Base-by-base conservation (phyloP, 2,329 filamentous ascomycete genomes). In the Graphium sp. region DNA sequence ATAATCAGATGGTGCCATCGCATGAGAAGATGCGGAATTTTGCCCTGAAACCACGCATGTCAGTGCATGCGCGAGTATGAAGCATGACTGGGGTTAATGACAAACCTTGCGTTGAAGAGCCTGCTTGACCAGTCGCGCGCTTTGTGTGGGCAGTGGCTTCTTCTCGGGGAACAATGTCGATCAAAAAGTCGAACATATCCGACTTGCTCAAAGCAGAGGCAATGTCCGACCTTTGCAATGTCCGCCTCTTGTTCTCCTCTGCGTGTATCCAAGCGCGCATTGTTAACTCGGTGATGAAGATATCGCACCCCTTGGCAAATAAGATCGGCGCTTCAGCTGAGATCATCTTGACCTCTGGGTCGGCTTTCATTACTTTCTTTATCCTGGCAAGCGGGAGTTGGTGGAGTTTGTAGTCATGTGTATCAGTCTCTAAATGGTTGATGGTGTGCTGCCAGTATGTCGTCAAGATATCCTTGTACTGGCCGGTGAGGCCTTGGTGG, bases 181-280 rank as follows among this genome's bases (percentile, higher is more conserved):
- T 98, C 34, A 98, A 64, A 56, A 98, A 98, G 57, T 98, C 89
- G 52, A 98, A 98, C 89, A 98, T 98, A 58, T 98, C 89, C 14
- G 84, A 94, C 56, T 98, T 98, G 34, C 83, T 80, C 15, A 98
- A 64, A 10, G 89, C 89, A 8, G 84, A 91, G 14, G 89, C 89
- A 48, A 98, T 98, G 46, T 98, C 89, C 32, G 83, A 93, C 28
- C 89, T 74, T 54, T 98, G 89, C 22, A 98, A 62, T 2, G 89
- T 98, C 24, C 89, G 75, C 18, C 89, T 73, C 62, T 98, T 98
- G 60, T 98, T 98, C 55, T 98, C 89, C 49, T 98, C 89, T 11
- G 89, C 89, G 44, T 98, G 89, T 38, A 98, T 98, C 89, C 89
- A 98, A 26, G 89, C 89, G 38, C 89, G 82, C 89, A 98, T 98